phyloP scores from a whole-genome alignment of 768 basidiomycete species.

The Clitopilus passeckerianus region DNA sequence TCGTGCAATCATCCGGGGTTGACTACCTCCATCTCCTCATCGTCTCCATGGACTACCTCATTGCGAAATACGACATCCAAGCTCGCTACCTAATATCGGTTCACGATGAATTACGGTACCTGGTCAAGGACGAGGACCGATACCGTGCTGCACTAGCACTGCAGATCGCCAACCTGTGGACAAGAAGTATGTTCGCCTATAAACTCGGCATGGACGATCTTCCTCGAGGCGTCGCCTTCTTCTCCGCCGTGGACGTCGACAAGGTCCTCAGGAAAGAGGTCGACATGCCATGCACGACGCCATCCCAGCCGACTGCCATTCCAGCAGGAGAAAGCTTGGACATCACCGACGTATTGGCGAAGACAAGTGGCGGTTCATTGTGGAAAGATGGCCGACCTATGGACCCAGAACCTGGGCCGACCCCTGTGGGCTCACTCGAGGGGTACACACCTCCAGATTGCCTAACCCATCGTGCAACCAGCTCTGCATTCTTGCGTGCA shows the following conservation, averaged over 20 bases:
- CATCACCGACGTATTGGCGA: conserved; percentile 58
- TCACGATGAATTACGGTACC: conserved; percentile 94
- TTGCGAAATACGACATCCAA: conserved; percentile 72
- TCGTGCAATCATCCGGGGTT: conserved; percentile 96
- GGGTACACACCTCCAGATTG: conserved; percentile 58
- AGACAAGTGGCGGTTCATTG: conserved; percentile 68
- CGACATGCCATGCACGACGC: conserved; percentile 93
- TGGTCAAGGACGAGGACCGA: conserved; percentile 83
- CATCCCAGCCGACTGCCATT: conserved; percentile 80
- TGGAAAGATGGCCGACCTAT: conserved; percentile 56
- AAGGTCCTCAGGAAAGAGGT: conserved; percentile 90
- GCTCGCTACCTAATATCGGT: conserved; percentile 96
- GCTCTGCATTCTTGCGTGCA: conserved; percentile 66
- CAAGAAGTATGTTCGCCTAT: conserved; percentile 84
- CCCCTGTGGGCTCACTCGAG: conserved; percentile 28
- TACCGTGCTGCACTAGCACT: conserved; percentile 90
- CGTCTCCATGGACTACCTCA: conserved; percentile 89
- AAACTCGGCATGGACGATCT: conserved; percentile 95
- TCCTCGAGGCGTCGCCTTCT: conserved; percentile 94
- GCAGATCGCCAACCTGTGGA: conserved; percentile 96
- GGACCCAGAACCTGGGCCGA: conserved; percentile 20
- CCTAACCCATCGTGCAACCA: conserved; percentile 57
- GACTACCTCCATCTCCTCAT: conserved; percentile 97
- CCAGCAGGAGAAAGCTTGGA: conserved; percentile 84
- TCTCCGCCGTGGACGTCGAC: conserved; percentile 95